Evolutionary conservation across 345 rosid genomes (phyloP), one percentile per base, ranked within the genome.

Genomic region (Sapria himalayana): DNA sequence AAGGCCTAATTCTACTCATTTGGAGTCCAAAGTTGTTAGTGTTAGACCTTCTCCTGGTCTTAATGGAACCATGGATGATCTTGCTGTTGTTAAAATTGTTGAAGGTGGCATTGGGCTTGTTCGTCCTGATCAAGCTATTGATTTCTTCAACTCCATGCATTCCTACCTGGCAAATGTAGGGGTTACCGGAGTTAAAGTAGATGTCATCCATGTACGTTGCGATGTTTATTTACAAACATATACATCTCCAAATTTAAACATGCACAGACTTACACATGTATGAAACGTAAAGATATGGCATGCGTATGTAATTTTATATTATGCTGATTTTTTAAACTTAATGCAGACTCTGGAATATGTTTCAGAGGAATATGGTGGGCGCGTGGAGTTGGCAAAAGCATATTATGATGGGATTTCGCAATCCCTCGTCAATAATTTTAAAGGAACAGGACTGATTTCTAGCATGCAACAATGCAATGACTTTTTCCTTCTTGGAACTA

Each of bases 381-480:
- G 94, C 31, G 89, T 85, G 29, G 74, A 78, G 55, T 77, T 81
- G 42, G 73, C 69, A 18, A 78, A 81, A 54, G 59, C 66, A 14
- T 81, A 73, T 48, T 85, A 71, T 56, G 56, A 64, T 44, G 89
- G 79, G 9, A 50, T 81, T 4, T 55, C 71, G 2, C 48, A 69
- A 38, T 85, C 96, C 9, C 59, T 81, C 33, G n/a, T 53, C 29
- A 77, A 69, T 63, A 81, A 85, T 59, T 78, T 85, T 60, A 73
- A 62, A 20, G 96, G 94, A 49, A 61, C 61, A 3, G 92, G 73
- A 41, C 45, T 85, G 17, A 65, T 78, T 45, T 61, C 84, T 5
- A 81, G 96, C 62, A 81, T 85, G 96, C 86, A 81, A 51, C 96
- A 81, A 13, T 73, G 89, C 72, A 85, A 81, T 29, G 94, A 85